phyloP scores from a whole-genome alignment of 1,284 basidiomycete species.

The Ceratorhiza oryzae-sativae region DNA sequence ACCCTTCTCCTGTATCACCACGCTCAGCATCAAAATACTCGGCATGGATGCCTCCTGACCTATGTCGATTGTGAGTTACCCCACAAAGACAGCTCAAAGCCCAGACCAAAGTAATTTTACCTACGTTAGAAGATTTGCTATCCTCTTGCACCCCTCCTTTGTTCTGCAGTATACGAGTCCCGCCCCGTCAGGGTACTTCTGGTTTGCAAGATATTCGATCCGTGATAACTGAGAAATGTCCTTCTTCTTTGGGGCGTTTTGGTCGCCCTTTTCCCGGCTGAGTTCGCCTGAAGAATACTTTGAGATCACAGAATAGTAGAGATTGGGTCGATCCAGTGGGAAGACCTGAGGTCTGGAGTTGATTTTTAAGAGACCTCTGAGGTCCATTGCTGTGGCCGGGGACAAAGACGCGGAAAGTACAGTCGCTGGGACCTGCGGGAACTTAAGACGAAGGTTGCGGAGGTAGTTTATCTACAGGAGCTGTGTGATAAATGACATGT shows the following conservation, averaged over 20 bases:
- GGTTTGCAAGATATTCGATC: background rate
- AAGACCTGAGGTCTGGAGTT: background rate
- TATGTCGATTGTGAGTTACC: background rate
- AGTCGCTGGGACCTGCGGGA: conserved; percentile 1
- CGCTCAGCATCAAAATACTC: conserved; percentile 19
- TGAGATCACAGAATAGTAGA: conserved; percentile 14
- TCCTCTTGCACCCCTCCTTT: conserved; percentile 1
- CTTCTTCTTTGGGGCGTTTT: background rate
- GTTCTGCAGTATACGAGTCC: conserved; percentile 29
- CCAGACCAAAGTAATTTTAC: background rate
- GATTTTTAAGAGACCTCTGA: background rate
- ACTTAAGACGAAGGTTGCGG: conserved; percentile 14
- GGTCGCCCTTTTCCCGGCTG: background rate
- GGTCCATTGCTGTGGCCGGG: background rate
- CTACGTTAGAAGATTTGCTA: conserved; percentile 23
- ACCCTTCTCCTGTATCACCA: background rate
- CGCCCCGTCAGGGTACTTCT: conserved; percentile 1
- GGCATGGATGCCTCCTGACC: background rate
- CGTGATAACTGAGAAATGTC: conserved; percentile 9
- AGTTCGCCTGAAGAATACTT: conserved; percentile 19
- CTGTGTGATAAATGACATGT: background rate
- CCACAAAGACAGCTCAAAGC: no score
- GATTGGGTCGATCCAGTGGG: conserved; percentile 27
- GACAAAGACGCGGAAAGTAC: conserved; percentile 33
- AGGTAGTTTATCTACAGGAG: conserved; percentile 4